A percentile compares a stretch with the other conserved stretches of the same genome.
These are phyloP conservation scores for Cordyceps militaris DNA, from an alignment of 2,329 filamentous ascomycete species.

Conservation along the genomic window DNA sequence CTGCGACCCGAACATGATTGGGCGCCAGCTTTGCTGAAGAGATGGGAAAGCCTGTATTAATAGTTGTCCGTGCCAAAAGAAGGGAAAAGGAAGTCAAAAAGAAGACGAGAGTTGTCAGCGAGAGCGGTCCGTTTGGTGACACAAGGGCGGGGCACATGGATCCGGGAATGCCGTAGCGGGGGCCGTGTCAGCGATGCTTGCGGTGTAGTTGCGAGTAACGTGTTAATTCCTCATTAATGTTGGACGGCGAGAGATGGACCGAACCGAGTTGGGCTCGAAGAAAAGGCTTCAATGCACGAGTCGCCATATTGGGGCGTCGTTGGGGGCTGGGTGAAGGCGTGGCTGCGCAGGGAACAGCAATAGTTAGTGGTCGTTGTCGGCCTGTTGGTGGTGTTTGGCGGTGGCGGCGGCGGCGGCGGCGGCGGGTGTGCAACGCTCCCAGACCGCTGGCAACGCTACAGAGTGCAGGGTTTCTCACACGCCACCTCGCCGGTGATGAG, in stretches of 20 bases:
- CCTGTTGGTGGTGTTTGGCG: neutral
- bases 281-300: too few species aligned
- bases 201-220: neutral
- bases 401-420: neutral
- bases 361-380: too few species aligned
- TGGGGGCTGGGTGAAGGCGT: neutral
- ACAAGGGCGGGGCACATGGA: neutral
- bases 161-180: neutral
- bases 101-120: neutral
- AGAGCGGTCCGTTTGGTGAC: neutral
- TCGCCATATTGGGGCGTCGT: neutral
- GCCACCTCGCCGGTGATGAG: neutral
- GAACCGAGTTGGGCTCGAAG: too few species aligned
- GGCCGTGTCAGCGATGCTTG: neutral
- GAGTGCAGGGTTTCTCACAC: neutral
- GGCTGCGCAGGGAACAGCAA: neutral
- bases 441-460: neutral
- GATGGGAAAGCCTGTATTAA: neutral
- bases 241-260: neutral
- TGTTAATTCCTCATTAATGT: neutral
- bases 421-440: neutral
- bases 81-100: neutral
- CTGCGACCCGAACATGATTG: neutral
- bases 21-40: neutral
- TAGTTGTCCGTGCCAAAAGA: neutral